Percentiles rank a stretch among this genome's conserved stretches.
phyloP scores from a whole-genome alignment of 202 grass and related monocot genomes.

The Zizania palustris region DNA sequence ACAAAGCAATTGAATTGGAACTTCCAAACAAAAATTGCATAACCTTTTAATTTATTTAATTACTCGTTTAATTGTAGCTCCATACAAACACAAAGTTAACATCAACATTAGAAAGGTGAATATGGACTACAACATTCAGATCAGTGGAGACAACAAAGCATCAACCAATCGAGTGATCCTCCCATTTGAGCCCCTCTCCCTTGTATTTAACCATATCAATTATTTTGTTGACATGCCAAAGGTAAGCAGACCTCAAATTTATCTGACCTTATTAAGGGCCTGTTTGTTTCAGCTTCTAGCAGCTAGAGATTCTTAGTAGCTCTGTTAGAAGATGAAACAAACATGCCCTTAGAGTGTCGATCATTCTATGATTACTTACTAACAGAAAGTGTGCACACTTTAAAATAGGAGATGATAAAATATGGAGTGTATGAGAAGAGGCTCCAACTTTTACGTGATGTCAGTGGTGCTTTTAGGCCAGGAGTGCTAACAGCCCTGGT shows the following conservation, averaged over 20 bases:
- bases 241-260: constrained; percentile 39
- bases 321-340: too few relatives aligned
- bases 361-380: constrained; percentile 4
- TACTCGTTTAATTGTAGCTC: constrained; percentile 38
- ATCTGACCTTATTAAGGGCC: neutral
- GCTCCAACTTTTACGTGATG: constrained; percentile 60
- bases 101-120: constrained; percentile 22
- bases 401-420: constrained; percentile 54
- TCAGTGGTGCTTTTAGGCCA: constrained; percentile 69
- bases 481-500: constrained; percentile 69
- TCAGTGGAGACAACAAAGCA: constrained; percentile 1
- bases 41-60: too few relatives aligned
- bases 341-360: too few relatives aligned
- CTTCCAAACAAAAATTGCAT: too few relatives aligned
- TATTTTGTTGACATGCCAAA: constrained; percentile 77
- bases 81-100: constrained; percentile 49
- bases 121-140: neutral
- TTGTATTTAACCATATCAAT: constrained; percentile 64
- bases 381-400: constrained; percentile 20
- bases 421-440: constrained; percentile 52
- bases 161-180: constrained; percentile 39
- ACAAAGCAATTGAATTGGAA: neutral
- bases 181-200: constrained; percentile 51
- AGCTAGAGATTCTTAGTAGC: too few relatives aligned
- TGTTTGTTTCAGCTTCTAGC: too few relatives aligned